A percentile compares a stretch with the other conserved stretches of the same genome.
Conservation (phyloP, 768 basidiomycete species). For the Leccinum disarticulatum region DNA sequence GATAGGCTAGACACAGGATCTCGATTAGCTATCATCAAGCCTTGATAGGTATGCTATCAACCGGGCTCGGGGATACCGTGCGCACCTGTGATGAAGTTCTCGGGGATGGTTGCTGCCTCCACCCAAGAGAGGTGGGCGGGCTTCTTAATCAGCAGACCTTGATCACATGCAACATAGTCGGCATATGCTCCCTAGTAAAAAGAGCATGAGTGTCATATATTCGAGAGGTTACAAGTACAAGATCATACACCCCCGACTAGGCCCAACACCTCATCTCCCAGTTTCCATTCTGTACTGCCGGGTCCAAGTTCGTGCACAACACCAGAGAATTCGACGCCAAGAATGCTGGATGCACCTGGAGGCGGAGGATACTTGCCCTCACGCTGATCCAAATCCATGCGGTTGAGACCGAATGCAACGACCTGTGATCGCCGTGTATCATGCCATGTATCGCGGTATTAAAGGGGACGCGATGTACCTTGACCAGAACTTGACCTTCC, state of each 20-base stretch:
- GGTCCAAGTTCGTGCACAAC: slow-evolving; percentile 53
- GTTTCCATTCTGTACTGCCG: slow-evolving; percentile 51
- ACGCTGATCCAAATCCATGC: slow-evolving; percentile 79
- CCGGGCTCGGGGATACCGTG: slow-evolving; percentile 11
- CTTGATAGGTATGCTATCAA: not conserved
- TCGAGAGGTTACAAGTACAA: not conserved
- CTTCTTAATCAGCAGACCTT: slow-evolving; percentile 71
- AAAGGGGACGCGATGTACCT: slow-evolving; percentile 44
- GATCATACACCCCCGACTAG: slow-evolving; percentile 68
- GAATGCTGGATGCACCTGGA: slow-evolving; percentile 67
- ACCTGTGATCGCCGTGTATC: slow-evolving; percentile 42
- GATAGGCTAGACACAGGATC: slow-evolving; percentile 45
- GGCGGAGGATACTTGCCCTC: slow-evolving; percentile 77
- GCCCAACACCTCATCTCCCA: slow-evolving; percentile 76
- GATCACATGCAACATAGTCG: slow-evolving; percentile 71
- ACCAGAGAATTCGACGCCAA: slow-evolving; percentile 90
- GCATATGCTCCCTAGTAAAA: slow-evolving; percentile 80
- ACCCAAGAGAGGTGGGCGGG: slow-evolving; percentile 74
- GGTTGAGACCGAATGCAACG: slow-evolving; percentile 84
- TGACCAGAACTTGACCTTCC: slow-evolving; percentile 71
- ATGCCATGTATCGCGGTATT: not conserved
- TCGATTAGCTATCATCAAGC: slow-evolving; percentile 5
- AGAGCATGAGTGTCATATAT: not conserved
- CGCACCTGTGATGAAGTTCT: slow-evolving; percentile 84
- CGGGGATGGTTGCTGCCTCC: slow-evolving; percentile 86